phyloP scores from a whole-genome alignment of 2,329 filamentous ascomycete species.

The Diaporthe sp. region DNA sequence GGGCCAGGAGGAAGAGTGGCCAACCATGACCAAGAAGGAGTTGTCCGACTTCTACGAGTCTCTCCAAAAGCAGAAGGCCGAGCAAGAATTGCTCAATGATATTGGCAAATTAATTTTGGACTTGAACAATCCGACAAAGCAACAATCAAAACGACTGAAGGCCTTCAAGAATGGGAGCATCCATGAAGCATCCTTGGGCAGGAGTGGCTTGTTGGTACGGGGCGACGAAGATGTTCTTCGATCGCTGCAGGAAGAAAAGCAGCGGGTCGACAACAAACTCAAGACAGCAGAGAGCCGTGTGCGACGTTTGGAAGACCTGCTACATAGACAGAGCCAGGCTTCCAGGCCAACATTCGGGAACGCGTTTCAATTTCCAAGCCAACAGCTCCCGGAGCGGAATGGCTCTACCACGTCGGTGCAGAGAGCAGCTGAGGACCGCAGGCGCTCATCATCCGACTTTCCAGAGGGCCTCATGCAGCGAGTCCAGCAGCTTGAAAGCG shows the following conservation, averaged over 20 bases:
- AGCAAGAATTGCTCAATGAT: slow-evolving; percentile 77
- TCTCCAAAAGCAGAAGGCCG: slow-evolving; percentile 75
- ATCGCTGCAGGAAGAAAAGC: slow-evolving; percentile 87
- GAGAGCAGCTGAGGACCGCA: slow-evolving; percentile 58
- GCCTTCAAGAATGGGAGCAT: slow-evolving; percentile 98
- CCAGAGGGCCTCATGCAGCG: slow-evolving; percentile 59
- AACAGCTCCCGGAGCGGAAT: slow-evolving; percentile 63
- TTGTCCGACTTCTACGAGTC: slow-evolving; percentile 80
- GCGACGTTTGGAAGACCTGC: slow-evolving; percentile 88
- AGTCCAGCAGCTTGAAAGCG: slow-evolving; percentile 79
- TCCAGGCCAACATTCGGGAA: slow-evolving; percentile 67
- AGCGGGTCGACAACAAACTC: slow-evolving; percentile 78
- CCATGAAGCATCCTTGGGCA: slow-evolving; percentile 89
- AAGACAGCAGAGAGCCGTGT: slow-evolving; percentile 92
- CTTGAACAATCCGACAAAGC: slow-evolving; percentile 84
- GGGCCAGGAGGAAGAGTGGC: slow-evolving; percentile 86
- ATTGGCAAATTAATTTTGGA: slow-evolving; percentile 84
- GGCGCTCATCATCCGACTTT: slow-evolving; percentile 55
- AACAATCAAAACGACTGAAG: slow-evolving; percentile 88
- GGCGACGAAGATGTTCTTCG: slow-evolving; percentile 88
- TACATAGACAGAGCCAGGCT: slow-evolving; percentile 83
- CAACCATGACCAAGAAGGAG: slow-evolving; percentile 80
- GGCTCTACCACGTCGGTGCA: slow-evolving; percentile 65
- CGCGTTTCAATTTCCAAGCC: slow-evolving; percentile 65
- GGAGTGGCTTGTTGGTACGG: slow-evolving; percentile 85